Conservation (phyloP, 1,284 basidiomycete genomes). For the Papiliotrema nemorosa region DNA sequence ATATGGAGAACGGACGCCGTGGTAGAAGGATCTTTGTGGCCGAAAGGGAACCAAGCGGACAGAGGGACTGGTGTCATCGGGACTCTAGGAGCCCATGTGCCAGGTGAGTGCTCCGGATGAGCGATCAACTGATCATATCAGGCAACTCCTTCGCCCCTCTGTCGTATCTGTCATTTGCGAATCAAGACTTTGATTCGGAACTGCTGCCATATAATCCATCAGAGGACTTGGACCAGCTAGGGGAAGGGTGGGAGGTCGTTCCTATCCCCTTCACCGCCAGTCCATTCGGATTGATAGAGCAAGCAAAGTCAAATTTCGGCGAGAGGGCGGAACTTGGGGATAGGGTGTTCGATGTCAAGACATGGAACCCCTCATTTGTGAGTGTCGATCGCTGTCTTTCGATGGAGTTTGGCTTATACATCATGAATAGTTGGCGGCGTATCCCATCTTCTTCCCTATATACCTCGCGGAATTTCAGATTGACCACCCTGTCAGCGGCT, state of each 20-base stretch:
- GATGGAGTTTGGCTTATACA: not conserved
- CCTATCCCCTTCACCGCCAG: slow-evolving; percentile 54
- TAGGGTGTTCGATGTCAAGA: slow-evolving; percentile 21
- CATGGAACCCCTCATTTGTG: slow-evolving; percentile 39
- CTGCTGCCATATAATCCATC: slow-evolving; percentile 35
- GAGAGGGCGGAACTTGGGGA: slow-evolving; percentile 16
- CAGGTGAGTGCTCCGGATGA: slow-evolving; percentile 20
- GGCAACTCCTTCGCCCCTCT: slow-evolving; percentile 48
- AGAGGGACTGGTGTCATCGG: slow-evolving; percentile 20
- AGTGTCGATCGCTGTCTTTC: slow-evolving; percentile 7
- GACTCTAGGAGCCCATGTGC: slow-evolving; percentile 37
- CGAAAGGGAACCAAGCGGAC: slow-evolving; percentile 10
- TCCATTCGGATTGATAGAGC: slow-evolving; percentile 32
- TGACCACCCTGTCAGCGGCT: slow-evolving; percentile 17
- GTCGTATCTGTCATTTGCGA: slow-evolving; percentile 42
- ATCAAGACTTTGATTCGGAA: slow-evolving; percentile 29
- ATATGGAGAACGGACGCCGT: slow-evolving; percentile 39
- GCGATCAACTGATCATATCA: slow-evolving; percentile 8
- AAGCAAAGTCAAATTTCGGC: slow-evolving; percentile 26
- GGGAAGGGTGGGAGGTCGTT: slow-evolving; percentile 63
- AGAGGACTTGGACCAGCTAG: slow-evolving; percentile 55
- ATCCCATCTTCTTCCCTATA: slow-evolving; percentile 47
- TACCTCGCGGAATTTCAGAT: slow-evolving; percentile 45
- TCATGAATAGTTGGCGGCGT: slow-evolving; percentile 34
- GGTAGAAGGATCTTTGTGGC: slow-evolving; percentile 26